Evolutionary conservation across 768 basidiomycete species (phyloP), one percentile per base, ranked within the genome.

Genomic region (Neoboletus magnificus): DNA sequence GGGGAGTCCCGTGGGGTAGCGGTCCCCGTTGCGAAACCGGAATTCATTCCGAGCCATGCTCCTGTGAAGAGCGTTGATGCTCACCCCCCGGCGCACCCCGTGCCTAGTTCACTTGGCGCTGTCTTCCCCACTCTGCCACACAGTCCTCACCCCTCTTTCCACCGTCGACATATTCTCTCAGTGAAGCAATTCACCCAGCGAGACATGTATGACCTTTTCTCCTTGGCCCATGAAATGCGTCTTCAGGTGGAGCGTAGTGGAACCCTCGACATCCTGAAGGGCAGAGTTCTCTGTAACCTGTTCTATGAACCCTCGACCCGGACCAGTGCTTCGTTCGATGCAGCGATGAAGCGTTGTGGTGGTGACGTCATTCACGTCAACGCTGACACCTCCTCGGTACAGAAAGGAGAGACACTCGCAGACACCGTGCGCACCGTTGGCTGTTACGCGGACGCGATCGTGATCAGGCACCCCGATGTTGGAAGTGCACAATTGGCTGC

Each of bases 221-320:
- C 91, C 44, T 76, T 98, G 48, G 96, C 97, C 1, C 87, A 93
- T 62, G 97, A 99, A 74, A 95, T 99, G 94, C 89, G 92, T 48
- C 80, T 93, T 36, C 94, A 94, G 66, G 94, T 98, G 15, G 97
- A 99, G 73, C 84, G 94, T 30, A 89, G 85, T 64, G 93, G 94
- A 2, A 81, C 82, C 1, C 78, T 98, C 53, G 93, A 98, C 62
- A 84, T 97, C 55, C 79, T 98, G 43, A 90, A 87, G 60, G 96
- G 96, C 36, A 91, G 88, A 57, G 87, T 99, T 1, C 81, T 99
- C 7, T 93, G 89, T 68, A 94, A 86, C 22, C 70, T 95, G 36
- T 99, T 99, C 80, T 99, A 93, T 71, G 97, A 99, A 70, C 91
- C 96, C 1, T 97, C 94, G 3, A 99, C 97, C 3, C 82, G 97